phyloP scores from a whole-genome alignment of 2,329 filamentous ascomycete genomes.

The Elsinoe arachidis region DNA sequence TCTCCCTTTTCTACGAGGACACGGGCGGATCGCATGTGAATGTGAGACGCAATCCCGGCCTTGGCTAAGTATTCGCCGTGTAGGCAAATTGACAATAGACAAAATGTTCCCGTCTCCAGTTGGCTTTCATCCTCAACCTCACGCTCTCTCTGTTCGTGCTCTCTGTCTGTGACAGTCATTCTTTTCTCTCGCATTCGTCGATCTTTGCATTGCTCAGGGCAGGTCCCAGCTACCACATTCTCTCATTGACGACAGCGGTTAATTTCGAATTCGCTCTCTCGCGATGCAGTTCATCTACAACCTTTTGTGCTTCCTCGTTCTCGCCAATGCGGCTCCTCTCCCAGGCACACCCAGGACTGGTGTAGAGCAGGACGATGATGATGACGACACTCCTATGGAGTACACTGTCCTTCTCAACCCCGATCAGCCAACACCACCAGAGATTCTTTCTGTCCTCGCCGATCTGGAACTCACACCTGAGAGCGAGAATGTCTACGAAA shows the following conservation, averaged over 20 bases:
- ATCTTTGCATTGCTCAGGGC: not conserved
- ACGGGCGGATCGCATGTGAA: not conserved
- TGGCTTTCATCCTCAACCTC: not conserved
- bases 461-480: slow-evolving; percentile 29
- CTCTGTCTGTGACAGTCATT: slow-evolving; percentile 10
- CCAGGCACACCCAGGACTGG: not conserved
- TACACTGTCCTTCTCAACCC: slow-evolving; percentile 33
- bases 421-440: slow-evolving; percentile 24
- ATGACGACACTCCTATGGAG: slow-evolving; percentile 18
- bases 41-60: not conserved
- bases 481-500: slow-evolving; percentile 31
- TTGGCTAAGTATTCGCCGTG: not conserved
- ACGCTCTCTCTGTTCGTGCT: not conserved
- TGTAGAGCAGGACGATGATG: slow-evolving; percentile 19
- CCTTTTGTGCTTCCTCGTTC: not conserved
- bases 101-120: not conserved
- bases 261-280: not conserved
- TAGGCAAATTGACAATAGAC: slow-evolving; percentile 4
- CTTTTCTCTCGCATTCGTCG: not conserved
- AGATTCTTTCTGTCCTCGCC: slow-evolving; percentile 29
- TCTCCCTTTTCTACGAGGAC: not conserved
- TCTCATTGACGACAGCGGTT: slow-evolving; percentile 3
- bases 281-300: slow-evolving; percentile 7
- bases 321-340: not conserved
- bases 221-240: slow-evolving; percentile 7